Evolutionary conservation across 2,329 filamentous ascomycete species (phyloP), one percentile per base, ranked within the genome.

Genomic region (Celoporthe dispersa): DNA sequence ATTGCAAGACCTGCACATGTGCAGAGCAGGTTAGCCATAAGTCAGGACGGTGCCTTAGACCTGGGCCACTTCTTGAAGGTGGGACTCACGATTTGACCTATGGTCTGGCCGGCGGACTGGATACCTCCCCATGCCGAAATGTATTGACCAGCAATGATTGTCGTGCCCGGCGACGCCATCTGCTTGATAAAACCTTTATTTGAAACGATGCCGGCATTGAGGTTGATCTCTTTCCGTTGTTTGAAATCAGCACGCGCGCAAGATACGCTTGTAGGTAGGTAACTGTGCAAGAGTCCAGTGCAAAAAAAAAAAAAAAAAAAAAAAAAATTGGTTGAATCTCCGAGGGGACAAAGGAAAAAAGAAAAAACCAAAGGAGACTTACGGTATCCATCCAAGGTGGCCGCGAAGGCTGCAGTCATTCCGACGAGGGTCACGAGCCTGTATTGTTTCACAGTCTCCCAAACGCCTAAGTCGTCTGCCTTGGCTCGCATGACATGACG

Each of bases 341-440:
- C 31, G 5, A 11, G 16, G 1, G 33, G 22, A 9, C 12, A 2
- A 39, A 35, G 35, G 7, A 39, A 39, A 41, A 11, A n/a, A n/a
- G n/a, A n/a, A n/a, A n/a, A n/a, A n/a, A n/a, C n/a, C n/a, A n/a
- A n/a, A 12, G 6, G 57, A 22, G 1, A 63, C 74, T 28, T 73
- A 81, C 80, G 81, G 67, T 83, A 83, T 2, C 81, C 81, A 74
- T 83, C 81, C 0, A 83, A 73, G 0, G 81, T 78, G 19, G 81
- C 81, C 62, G 77, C 79, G 64, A 83, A 84, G 0, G 81, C 79
- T 6, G 80, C 81, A 63, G 73, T 68, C 81, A 83, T 83, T 2
- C 80, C 80, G 33, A 83, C 77, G 35, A 74, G 25, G 0, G 77
- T 78, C 0, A 81, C 75, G 1, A 73, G 71, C 53, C 81, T 82